Percentiles rank a stretch among this genome's conserved stretches.
Conservation (phyloP, 306 rosid species). For the Carpinus viminea region DNA sequence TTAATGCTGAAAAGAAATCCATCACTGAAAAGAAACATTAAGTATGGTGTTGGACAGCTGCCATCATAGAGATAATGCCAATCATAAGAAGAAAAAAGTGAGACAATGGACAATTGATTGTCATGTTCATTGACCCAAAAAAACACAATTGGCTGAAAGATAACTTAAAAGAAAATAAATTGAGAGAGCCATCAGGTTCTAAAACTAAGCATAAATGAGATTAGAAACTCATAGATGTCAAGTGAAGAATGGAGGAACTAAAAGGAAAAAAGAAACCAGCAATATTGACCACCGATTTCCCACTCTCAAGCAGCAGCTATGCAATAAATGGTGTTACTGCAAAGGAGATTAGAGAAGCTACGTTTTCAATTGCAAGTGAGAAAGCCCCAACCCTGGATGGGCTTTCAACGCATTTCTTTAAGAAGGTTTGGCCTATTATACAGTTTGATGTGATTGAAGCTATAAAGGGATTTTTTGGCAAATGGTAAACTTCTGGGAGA, state of each 20-base stretch:
- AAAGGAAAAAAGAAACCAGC: not conserved
- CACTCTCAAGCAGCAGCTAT: too few species aligned
- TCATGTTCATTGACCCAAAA: not conserved
- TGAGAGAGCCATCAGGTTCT: conserved; percentile 2
- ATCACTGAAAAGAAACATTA: not conserved
- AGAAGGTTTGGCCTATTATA: too few species aligned
- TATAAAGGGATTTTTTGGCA: too few species aligned
- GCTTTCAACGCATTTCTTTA: too few species aligned
- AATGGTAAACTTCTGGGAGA: too few species aligned
- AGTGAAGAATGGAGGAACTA: not conserved
- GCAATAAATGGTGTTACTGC: too few species aligned
- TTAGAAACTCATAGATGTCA: not conserved
- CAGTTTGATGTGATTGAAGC: too few species aligned
- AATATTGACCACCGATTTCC: not conserved
- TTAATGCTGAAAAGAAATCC: not conserved
- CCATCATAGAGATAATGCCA: not conserved
- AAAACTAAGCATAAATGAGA: not conserved
- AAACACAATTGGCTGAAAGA: not conserved
- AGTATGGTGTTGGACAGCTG: not conserved
- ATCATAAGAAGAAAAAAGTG: not conserved
- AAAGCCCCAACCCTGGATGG: too few species aligned
- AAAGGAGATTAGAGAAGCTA: too few species aligned
- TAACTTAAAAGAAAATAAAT: not conserved
- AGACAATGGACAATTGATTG: not conserved
- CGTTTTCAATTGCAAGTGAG: too few species aligned